A percentile compares a stretch with the other conserved stretches of the same genome.
These are phyloP conservation scores for Teunomyces cretensis DNA, from an alignment of 805 yeast genomes.

Conservation along the genomic window DNA sequence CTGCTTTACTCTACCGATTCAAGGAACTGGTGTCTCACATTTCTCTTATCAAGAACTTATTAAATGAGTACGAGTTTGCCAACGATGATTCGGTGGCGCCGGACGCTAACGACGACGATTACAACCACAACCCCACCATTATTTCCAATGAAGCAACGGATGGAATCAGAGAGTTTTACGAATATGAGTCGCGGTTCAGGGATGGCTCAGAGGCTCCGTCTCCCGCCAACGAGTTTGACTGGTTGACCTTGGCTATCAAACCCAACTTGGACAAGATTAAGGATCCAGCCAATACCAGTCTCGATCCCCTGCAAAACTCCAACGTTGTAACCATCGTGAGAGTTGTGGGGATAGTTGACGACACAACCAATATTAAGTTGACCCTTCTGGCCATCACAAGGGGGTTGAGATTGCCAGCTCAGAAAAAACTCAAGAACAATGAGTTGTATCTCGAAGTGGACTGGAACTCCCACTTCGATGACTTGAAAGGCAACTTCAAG, in stretches of 20 bases:
- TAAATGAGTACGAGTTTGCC: constrained; percentile 37
- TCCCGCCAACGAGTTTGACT: constrained; percentile 28
- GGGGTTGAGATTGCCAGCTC: constrained; percentile 17
- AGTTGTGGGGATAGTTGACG: constrained; percentile 48
- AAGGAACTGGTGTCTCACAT: constrained; percentile 25
- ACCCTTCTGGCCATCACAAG: constrained; percentile 52
- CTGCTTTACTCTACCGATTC: constrained; percentile 45
- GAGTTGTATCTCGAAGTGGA: constrained; percentile 29
- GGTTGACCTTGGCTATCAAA: constrained; percentile 36
- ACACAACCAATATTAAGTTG: constrained; percentile 41
- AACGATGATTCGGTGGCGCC: constrained; percentile 12
- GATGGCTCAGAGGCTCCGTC: neutral
- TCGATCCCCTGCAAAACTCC: constrained; percentile 6
- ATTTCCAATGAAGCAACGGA: constrained; percentile 31
- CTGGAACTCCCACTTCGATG: constrained; percentile 19
- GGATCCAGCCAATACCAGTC: constrained; percentile 14
- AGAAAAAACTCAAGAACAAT: constrained; percentile 14
- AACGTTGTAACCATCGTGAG: constrained; percentile 44
- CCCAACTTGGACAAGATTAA: constrained; percentile 34
- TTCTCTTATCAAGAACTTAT: constrained; percentile 29
- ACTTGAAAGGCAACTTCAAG: constrained; percentile 17
- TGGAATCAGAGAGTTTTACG: constrained; percentile 27
- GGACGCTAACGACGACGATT: constrained; percentile 8
- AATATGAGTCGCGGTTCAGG: constrained; percentile 5
- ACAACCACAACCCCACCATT: constrained; percentile 14